phyloP scores from a whole-genome alignment of 768 basidiomycete species.

The Amanita polypyramis region DNA sequence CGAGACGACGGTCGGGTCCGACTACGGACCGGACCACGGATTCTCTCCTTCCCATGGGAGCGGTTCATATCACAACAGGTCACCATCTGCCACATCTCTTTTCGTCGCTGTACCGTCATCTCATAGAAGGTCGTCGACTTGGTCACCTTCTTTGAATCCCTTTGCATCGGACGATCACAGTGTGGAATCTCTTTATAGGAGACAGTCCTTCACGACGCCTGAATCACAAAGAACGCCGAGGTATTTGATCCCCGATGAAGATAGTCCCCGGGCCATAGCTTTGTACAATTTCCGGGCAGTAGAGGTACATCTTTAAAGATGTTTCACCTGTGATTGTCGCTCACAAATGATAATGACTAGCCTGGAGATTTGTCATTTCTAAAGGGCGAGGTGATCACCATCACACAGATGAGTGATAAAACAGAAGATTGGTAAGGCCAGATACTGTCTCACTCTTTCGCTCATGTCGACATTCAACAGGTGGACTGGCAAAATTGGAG shows the following conservation, averaged over 20 bases:
- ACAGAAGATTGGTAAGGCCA: constrained; percentile 56
- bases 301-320: constrained; percentile 35
- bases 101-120: not conserved
- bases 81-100: not conserved
- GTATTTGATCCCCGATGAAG: constrained; percentile 29
- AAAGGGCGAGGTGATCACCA: constrained; percentile 64
- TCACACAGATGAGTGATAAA: constrained; percentile 61
- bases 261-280: constrained; percentile 64
- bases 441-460: not conserved
- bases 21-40: constrained; percentile 24
- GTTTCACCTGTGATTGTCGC: constrained; percentile 6
- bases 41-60: constrained; percentile 16
- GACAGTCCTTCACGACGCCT: not conserved
- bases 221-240: not conserved
- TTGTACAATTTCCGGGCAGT: constrained; percentile 65
- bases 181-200: not conserved
- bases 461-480: constrained; percentile 21
- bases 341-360: constrained; percentile 26
- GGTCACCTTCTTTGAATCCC: not conserved
- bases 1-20: constrained; percentile 35
- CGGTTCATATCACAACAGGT: constrained; percentile 14
- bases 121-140: constrained; percentile 3
- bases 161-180: not conserved
- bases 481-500: constrained; percentile 68
- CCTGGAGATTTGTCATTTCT: constrained; percentile 65